These are phyloP conservation scores for Trichosanthes truncata DNA, from an alignment of 306 rosid species.

Conservation along the genomic window DNA sequence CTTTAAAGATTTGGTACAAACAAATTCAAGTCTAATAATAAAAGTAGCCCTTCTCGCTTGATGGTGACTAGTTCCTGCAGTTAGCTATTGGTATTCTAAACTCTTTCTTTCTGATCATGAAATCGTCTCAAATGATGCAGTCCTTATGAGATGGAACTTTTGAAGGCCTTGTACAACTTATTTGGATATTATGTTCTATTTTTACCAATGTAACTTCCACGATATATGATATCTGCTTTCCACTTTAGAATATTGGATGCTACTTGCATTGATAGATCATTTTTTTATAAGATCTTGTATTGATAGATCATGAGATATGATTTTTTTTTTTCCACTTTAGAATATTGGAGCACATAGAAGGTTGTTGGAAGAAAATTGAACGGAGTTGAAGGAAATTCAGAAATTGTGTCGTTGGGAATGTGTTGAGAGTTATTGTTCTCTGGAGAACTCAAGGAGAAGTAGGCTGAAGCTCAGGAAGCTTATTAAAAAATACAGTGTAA, in stretches of 20 bases:
- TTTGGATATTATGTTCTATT: conserved; percentile 81
- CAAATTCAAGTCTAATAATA: not conserved
- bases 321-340: conserved; percentile 28
- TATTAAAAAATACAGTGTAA: conserved; percentile 68
- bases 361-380: conserved; percentile 37
- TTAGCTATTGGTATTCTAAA: not conserved
- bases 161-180: conserved; percentile 52
- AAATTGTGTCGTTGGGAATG: conserved; percentile 68
- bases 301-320: not conserved
- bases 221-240: not conserved
- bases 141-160: conserved; percentile 23
- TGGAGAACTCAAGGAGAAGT: conserved; percentile 48
- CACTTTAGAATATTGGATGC: not conserved
- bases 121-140: conserved; percentile 31
- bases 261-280: not conserved
- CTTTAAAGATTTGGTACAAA: not conserved
- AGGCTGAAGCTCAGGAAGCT: conserved; percentile 76
- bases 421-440: conserved; percentile 37
- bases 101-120: not conserved
- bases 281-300: not conserved
- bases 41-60: not conserved
- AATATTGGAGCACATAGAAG: conserved; percentile 46
- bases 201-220: conserved; percentile 63
- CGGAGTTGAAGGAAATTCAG: conserved; percentile 49
- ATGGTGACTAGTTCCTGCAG: not conserved